A percentile compares a stretch with the other conserved stretches of the same genome.
Evolutionary conservation across 179 eudicot genomes (phyloP).

Genomic region (Beta lomatogona): DNA sequence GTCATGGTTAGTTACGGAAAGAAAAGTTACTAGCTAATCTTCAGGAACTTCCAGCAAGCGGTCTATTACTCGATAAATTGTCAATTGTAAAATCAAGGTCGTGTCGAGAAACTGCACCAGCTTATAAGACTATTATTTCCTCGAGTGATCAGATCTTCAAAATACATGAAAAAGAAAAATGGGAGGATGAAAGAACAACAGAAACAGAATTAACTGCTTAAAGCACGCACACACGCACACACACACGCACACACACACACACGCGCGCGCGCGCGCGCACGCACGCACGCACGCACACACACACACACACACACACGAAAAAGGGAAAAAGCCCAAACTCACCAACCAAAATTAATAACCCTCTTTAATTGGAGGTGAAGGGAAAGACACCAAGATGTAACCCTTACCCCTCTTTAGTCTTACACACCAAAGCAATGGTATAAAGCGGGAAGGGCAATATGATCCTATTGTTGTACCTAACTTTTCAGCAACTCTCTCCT

Average conservation of each 20-base stretch:
- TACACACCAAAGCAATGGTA: constrained; percentile 5
- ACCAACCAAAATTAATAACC: no score
- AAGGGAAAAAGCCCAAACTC: no score
- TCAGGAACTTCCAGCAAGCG: no score
- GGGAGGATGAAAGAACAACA: background rate
- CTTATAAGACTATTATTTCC: background rate
- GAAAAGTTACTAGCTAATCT: background rate
- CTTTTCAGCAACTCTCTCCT: background rate
- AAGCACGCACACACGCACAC: background rate
- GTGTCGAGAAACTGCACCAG: background rate
- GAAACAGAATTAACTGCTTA: background rate
- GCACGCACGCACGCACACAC: background rate
- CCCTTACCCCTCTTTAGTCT: background rate
- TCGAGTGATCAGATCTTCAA: background rate
- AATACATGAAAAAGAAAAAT: background rate
- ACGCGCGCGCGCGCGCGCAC: no score
- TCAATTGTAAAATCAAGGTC: background rate
- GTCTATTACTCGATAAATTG: background rate
- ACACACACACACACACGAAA: background rate
- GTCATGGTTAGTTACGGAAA: background rate
- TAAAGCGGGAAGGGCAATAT: background rate
- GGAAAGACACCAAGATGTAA: background rate
- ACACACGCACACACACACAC: background rate
- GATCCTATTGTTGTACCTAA: background rate
- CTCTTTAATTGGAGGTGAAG: no score